Evolutionary conservation across 2,329 filamentous ascomycete species (phyloP), one percentile per base, ranked within the genome.

Genomic region (Tolypocladium paradoxum): DNA sequence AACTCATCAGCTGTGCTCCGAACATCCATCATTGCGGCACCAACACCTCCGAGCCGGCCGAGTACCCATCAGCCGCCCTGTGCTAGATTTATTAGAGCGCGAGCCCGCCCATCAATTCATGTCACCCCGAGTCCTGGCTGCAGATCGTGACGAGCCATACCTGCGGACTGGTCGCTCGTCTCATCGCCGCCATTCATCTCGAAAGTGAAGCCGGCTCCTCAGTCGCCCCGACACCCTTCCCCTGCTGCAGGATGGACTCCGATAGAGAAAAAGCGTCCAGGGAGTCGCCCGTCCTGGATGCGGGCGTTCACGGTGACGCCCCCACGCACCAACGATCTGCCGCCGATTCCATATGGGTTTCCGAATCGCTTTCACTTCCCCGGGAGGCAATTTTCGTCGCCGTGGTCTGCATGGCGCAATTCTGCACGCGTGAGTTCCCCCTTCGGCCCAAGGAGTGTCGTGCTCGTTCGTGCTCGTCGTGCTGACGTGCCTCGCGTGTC

Each of bases 341-440:
- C 20, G 45, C 51, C 7, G 54, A 53, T 24, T 57, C 56, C 3
- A 36, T 52, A 27, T 64, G 62, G 62, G 52, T 62, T 2, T 55
- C 59, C 8, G 47, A 60, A 27, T 56, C 57, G 48, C 55, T 64
- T 20, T 62, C 64, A 2, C 54, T 60, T 12, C 48, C 57, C 0
- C 65, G 62, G 14, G 67, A 73, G 54, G 60, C 61, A 4, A 40
- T 71, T 11, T 74, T 77, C 50, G 66, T 77, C 24, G 56, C 59
- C 6, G 62, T 73, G 33, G 68, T 77, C 52, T 77, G 74, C 59
- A 67, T 73, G 60, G 69, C 74, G 4, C 72, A 77, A 57, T 65
- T 78, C 48, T 70, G 65, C 54, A 68, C 66, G 29, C 66, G 68
- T 69, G 50, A 36, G 56, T 55, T 16, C 34, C 11, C 24, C 5